Evolutionary conservation across 208 protist species (phyloP).

Genomic region (Leishmania turanica): DNA sequence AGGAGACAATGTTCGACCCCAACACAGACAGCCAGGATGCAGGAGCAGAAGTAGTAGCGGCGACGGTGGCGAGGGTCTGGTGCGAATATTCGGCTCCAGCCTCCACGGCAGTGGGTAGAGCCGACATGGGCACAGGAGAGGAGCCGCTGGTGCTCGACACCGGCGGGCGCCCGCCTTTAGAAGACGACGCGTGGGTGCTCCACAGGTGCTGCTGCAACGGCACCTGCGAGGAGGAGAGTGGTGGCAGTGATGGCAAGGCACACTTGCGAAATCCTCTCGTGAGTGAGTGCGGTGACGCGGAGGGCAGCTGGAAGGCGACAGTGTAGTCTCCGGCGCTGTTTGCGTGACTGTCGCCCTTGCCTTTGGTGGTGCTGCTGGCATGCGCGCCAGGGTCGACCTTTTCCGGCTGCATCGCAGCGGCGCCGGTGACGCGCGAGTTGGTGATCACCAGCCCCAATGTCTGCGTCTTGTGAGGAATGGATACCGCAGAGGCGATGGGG

Average conservation of each 20-base stretch:
- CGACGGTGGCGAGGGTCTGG: background rate
- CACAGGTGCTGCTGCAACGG: background rate
- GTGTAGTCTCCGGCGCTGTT: background rate
- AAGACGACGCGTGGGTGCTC: too few species aligned
- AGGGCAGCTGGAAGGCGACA: background rate
- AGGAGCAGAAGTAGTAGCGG: background rate
- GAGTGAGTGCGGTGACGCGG: background rate
- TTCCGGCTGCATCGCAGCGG: background rate
- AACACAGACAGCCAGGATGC: background rate
- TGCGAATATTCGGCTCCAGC: background rate
- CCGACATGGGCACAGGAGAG: background rate
- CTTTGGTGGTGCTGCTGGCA: background rate
- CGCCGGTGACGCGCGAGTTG: background rate
- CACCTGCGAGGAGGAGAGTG: background rate
- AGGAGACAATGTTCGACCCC: background rate
- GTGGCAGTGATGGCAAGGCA: conserved; percentile 1
- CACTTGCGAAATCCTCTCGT: background rate
- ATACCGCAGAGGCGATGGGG: background rate
- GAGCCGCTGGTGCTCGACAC: background rate
- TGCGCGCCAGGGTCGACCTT: background rate
- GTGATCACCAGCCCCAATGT: background rate
- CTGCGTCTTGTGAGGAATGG: background rate
- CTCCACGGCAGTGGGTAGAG: background rate
- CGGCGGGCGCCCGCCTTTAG: background rate
- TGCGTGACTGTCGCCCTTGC: background rate